Evolutionary conservation across 2,329 filamentous ascomycete genomes (phyloP).

Genomic region (Pseudopithomyces chartarum): DNA sequence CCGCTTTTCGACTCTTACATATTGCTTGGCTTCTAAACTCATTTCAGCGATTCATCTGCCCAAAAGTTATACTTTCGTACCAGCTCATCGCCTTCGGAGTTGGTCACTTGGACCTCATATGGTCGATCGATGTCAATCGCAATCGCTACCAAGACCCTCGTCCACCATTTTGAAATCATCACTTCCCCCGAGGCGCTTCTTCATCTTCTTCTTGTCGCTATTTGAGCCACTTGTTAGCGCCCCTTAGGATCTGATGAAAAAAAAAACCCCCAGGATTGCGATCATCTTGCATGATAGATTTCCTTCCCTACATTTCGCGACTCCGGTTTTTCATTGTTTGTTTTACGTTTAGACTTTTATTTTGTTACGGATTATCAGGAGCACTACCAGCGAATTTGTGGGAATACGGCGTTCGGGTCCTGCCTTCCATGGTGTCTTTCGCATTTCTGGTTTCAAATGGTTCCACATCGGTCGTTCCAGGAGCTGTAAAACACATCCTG

Average conservation of each 20-base stretch:
- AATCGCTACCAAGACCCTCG: conserved; percentile 14
- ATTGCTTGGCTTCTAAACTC: conserved; percentile 18
- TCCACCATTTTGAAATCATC: conserved; percentile 7
- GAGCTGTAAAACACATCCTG: neutral
- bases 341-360: conserved; percentile 38
- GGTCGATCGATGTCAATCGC: conserved; percentile 26
- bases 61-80: conserved; percentile 37
- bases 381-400: conserved; percentile 42
- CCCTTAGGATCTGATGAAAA: conserved; percentile 43
- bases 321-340: conserved; percentile 28
- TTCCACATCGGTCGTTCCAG: neutral
- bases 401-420: conserved; percentile 35
- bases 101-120: conserved; percentile 15
- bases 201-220: conserved; percentile 37
- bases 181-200: conserved; percentile 19
- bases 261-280: conserved; percentile 41
- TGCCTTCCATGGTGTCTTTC: conserved; percentile 26
- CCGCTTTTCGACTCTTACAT: conserved; percentile 23
- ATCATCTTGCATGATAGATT: conserved; percentile 49
- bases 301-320: conserved; percentile 25
- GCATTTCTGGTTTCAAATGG: neutral
- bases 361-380: conserved; percentile 30
- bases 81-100: conserved; percentile 16
- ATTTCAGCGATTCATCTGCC: conserved; percentile 39
- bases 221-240: conserved; percentile 43